A percentile compares a stretch with the other conserved stretches of the same genome.
These are phyloP conservation scores for Ophiocordyceps camponoti-rufipedis DNA, from an alignment of 2,329 filamentous ascomycete genomes.

Conservation along the genomic window DNA sequence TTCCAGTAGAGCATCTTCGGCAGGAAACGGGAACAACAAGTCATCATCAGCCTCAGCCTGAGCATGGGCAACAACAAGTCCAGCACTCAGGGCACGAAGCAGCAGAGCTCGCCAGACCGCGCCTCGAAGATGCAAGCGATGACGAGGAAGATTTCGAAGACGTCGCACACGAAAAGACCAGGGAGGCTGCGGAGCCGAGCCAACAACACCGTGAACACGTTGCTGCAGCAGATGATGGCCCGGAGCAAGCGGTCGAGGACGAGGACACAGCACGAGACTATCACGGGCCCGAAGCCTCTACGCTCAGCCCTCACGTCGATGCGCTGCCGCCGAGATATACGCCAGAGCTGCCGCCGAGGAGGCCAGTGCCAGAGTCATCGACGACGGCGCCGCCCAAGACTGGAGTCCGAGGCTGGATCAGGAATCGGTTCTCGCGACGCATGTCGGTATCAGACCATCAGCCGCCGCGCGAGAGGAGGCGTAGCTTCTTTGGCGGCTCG, in stretches of 20 bases:
- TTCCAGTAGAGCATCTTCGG: not conserved
- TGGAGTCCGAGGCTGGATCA: conserved; percentile 34
- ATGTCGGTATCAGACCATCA: conserved; percentile 17
- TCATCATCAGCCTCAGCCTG: too few relatives aligned
- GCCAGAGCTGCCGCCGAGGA: not conserved
- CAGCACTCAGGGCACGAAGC: conserved; percentile 28
- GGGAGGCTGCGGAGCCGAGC: not conserved
- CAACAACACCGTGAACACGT: not conserved
- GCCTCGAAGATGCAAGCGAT: conserved; percentile 1
- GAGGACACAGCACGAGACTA: conserved; percentile 1
- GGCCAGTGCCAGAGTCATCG: not conserved
- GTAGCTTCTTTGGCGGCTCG: conserved; percentile 31
- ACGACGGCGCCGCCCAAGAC: conserved; percentile 15
- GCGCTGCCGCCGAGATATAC: not conserved
- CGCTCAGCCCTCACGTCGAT: not conserved
- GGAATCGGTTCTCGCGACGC: conserved; percentile 28
- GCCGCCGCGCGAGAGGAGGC: conserved; percentile 16
- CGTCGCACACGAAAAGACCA: not conserved
- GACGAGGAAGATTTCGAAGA: conserved; percentile 2
- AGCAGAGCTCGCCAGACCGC: conserved; percentile 5
- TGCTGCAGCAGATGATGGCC: not conserved
- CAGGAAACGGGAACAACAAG: conserved; percentile 22
- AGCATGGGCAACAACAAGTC: conserved; percentile 24
- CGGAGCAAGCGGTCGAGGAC: not conserved
- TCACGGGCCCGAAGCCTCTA: not conserved